Percentiles rank a stretch among this genome's conserved stretches.
Evolutionary conservation across 257 asterid genomes (phyloP).

Genomic region (Orobanche coerulescens): DNA sequence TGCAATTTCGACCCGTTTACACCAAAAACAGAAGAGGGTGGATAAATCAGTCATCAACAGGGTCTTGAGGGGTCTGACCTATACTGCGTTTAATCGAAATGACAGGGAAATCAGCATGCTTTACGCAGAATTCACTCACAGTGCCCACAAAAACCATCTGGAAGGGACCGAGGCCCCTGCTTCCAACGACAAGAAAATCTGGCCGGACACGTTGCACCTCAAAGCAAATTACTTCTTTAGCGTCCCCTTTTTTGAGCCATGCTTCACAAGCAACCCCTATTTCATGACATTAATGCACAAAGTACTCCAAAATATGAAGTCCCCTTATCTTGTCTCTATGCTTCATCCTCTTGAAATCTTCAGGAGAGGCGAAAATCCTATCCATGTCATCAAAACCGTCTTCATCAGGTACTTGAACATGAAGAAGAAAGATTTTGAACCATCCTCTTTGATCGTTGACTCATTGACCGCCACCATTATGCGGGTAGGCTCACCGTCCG

Average conservation of each 20-base stretch:
- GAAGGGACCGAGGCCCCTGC: no score
- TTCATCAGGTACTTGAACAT: constrained; percentile 77
- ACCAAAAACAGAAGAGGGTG: no score
- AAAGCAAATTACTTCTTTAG: constrained; percentile 66
- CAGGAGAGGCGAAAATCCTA: constrained; percentile 64
- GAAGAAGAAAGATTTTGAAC: constrained; percentile 60
- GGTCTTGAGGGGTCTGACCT: constrained; percentile 51
- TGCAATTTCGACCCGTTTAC: no score
- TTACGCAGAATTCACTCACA: constrained; percentile 69
- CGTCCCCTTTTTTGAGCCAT: constrained; percentile 69
- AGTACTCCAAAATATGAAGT: constrained; percentile 70
- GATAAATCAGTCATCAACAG: constrained; percentile 35
- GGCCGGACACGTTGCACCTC: constrained; percentile 59
- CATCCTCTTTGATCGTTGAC: constrained; percentile 65
- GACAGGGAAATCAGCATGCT: constrained; percentile 59
- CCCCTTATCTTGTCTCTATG: constrained; percentile 51
- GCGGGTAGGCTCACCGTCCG: constrained; percentile 48
- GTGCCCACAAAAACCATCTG: no score
- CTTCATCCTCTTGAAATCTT: constrained; percentile 51
- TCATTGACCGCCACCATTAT: constrained; percentile 70
- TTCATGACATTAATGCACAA: constrained; percentile 68
- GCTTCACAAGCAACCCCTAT: constrained; percentile 87
- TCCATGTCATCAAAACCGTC: constrained; percentile 83
- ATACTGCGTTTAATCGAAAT: constrained; percentile 37
- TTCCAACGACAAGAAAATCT: constrained; percentile 81